phyloP scores from a whole-genome alignment of 2,329 filamentous ascomycete genomes.

The Grosmannia huntii region DNA sequence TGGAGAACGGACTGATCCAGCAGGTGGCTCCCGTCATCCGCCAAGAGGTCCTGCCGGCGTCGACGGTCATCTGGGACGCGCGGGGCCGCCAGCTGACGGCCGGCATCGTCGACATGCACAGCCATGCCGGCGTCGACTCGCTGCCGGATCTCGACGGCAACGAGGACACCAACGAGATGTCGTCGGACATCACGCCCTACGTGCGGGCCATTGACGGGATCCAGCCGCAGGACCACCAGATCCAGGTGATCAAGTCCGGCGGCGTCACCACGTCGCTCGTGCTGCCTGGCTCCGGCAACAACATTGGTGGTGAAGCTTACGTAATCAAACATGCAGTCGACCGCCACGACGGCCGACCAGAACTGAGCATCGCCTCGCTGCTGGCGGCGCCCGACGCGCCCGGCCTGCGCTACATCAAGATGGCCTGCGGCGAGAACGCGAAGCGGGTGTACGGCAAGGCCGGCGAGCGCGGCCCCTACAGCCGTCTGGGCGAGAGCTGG shows the following conservation, averaged over 20 bases:
- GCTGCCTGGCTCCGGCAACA: constrained; percentile 58
- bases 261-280: constrained; percentile 59
- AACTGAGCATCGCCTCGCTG: constrained; percentile 50
- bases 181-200: constrained; percentile 52
- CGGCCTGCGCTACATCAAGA: constrained; percentile 59
- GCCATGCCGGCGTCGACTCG: constrained; percentile 47
- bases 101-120: constrained; percentile 62
- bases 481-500: constrained; percentile 56
- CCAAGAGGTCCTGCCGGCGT: constrained; percentile 26
- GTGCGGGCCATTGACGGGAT: constrained; percentile 54
- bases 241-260: constrained; percentile 58
- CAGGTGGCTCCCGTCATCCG: constrained; percentile 32
- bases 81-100: constrained; percentile 48
- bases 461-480: constrained; percentile 42
- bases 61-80: constrained; percentile 42
- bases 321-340: constrained; percentile 57
- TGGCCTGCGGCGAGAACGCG: constrained; percentile 62
- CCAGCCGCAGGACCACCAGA: constrained; percentile 49
- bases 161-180: constrained; percentile 51
- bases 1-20: constrained; percentile 49
- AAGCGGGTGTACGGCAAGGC: constrained; percentile 46
- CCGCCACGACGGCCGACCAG: constrained; percentile 42
- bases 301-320: constrained; percentile 59
- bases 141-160: constrained; percentile 42
- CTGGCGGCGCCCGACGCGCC: constrained; percentile 51